A percentile compares a stretch with the other conserved stretches of the same genome.
Conservation (phyloP, 441 rosid species). For the Corymbia calophylla region DNA sequence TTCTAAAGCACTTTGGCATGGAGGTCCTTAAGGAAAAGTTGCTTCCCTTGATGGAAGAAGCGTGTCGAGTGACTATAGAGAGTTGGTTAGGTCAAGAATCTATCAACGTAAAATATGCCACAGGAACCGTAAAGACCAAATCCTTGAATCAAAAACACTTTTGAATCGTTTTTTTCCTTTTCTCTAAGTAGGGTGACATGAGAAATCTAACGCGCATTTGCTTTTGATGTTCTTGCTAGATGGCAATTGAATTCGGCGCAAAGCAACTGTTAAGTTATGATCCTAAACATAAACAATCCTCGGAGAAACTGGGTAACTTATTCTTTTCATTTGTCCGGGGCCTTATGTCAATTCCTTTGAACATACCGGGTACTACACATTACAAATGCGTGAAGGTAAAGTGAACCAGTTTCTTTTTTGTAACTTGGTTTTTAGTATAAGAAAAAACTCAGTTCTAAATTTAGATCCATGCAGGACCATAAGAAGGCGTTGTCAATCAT, state of each 20-base stretch:
- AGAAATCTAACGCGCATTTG: background rate
- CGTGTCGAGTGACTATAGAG: background rate
- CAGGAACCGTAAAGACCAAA: conserved; percentile 4
- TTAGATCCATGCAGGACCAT: background rate
- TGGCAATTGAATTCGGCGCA: conserved; percentile 6
- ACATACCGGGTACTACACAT: background rate
- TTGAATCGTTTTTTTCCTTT: background rate
- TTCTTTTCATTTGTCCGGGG: background rate
- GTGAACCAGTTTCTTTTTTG: background rate
- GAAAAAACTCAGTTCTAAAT: background rate
- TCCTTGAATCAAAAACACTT: background rate
- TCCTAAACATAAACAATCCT: background rate
- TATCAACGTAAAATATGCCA: conserved; percentile 8
- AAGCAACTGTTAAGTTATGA: conserved; percentile 8
- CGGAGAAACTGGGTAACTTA: conserved; percentile 4
- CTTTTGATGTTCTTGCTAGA: background rate
- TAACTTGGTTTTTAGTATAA: background rate
- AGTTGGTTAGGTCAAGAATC: conserved; percentile 13
- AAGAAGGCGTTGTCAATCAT: background rate
- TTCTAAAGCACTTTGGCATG: conserved; percentile 12
- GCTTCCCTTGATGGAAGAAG: conserved; percentile 9
- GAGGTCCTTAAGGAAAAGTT: conserved; percentile 13
- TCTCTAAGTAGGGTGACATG: no score
- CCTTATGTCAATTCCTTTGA: conserved; percentile 3
- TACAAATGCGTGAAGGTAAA: background rate